phyloP scores from a whole-genome alignment of 495 filamentous ascomycete species.

The Elaphomyces granulatus region DNA sequence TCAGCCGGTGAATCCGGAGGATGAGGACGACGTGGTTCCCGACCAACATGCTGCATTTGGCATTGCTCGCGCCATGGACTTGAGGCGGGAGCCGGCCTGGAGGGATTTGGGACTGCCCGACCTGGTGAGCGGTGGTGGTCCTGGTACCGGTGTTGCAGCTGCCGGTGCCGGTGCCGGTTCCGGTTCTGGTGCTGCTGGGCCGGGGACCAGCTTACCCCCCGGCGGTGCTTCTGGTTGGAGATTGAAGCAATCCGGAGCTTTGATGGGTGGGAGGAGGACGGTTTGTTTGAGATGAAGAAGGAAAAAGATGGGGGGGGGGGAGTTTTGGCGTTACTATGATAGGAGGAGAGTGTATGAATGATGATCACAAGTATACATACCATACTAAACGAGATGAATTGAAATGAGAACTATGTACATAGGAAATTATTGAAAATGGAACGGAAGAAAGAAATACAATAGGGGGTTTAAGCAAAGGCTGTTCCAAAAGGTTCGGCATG shows the following conservation, averaged over 20 bases:
- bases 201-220: not conserved
- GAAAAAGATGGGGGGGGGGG: too few species aligned
- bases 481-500: too few species aligned
- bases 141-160: conserved; percentile 10
- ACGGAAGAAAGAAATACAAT: too few species aligned
- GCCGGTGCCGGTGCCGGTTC: conserved; percentile 5
- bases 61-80: conserved; percentile 64
- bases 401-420: too few species aligned
- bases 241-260: conserved; percentile 22
- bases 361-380: too few species aligned
- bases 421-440: too few species aligned
- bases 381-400: too few species aligned
- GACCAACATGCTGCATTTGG: conserved; percentile 97
- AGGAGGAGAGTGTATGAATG: too few species aligned
- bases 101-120: conserved; percentile 68
- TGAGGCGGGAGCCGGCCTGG: conserved; percentile 58
- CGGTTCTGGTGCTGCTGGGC: conserved; percentile 3
- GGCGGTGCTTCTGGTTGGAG: conserved; percentile 8
- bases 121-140: conserved; percentile 37
- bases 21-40: conserved; percentile 95
- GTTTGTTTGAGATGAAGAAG: conserved; percentile 28
- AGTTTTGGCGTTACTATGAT: too few species aligned
- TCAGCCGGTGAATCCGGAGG: conserved; percentile 89
- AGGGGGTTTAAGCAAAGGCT: too few species aligned
- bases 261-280: conserved; percentile 26